Evolutionary conservation across 768 basidiomycete species (phyloP).

Genomic region (Pisolithus albus): DNA sequence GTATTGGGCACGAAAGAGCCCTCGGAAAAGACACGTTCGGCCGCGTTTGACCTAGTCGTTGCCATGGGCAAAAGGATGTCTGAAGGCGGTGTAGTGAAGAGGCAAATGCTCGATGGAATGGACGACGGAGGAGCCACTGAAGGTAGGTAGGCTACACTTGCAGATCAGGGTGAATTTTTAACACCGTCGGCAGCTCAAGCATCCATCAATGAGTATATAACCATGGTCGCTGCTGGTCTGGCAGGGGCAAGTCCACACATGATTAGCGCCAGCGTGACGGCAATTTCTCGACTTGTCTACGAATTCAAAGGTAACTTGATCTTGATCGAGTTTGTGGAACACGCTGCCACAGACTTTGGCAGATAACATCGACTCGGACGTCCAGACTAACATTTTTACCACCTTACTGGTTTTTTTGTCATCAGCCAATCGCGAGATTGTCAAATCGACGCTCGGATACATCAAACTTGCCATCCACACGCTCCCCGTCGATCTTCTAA

Average conservation of each 20-base stretch:
- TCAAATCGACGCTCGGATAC: slow-evolving; percentile 93
- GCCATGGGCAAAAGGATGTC: slow-evolving; percentile 92
- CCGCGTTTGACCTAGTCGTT: slow-evolving; percentile 86
- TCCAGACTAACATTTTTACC: slow-evolving; percentile 77
- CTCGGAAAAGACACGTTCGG: slow-evolving; percentile 83
- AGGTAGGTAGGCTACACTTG: slow-evolving; percentile 20
- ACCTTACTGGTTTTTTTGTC: slow-evolving; percentile 88
- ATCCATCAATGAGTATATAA: slow-evolving; percentile 86
- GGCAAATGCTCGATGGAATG: slow-evolving; percentile 75
- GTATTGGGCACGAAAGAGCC: slow-evolving; percentile 96
- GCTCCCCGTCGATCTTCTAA: slow-evolving; percentile 61
- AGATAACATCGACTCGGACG: slow-evolving; percentile 65
- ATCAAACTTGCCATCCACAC: slow-evolving; percentile 90
- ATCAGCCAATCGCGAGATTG: slow-evolving; percentile 94
- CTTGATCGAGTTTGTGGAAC: neutral
- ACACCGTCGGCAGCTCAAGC: slow-evolving; percentile 46
- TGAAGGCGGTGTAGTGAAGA: slow-evolving; percentile 74
- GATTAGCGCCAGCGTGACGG: slow-evolving; percentile 96
- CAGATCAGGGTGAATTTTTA: slow-evolving; percentile 2
- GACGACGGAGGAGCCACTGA: slow-evolving; percentile 50
- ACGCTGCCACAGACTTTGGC: neutral
- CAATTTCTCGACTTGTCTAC: slow-evolving; percentile 87
- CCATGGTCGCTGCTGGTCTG: slow-evolving; percentile 92
- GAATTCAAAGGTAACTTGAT: slow-evolving; percentile 77
- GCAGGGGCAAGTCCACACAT: slow-evolving; percentile 93